These are phyloP conservation scores for Mimosa pudica DNA, from an alignment of 306 rosid species.

Conservation along the genomic window DNA sequence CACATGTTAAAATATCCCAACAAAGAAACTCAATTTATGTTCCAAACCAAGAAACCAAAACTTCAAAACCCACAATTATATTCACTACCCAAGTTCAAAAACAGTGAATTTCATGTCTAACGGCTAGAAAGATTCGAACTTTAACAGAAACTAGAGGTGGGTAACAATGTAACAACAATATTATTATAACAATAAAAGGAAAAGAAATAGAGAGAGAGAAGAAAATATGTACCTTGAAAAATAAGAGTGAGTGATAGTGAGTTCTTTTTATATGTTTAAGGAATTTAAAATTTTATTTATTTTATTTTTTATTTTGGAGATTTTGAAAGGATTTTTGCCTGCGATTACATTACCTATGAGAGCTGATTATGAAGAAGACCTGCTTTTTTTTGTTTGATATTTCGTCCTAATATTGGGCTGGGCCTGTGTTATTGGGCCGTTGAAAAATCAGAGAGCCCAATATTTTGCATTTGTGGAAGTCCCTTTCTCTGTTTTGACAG, in stretches of 20 bases:
- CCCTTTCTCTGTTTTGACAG: neutral
- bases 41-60: neutral
- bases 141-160: neutral
- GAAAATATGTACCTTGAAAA: slow-evolving; percentile 14
- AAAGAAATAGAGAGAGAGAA: neutral
- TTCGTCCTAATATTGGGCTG: neutral
- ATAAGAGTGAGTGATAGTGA: neutral
- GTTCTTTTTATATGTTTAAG: slow-evolving; percentile 5
- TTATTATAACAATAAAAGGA: neutral
- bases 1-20: neutral
- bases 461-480: neutral
- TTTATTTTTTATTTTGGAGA: neutral
- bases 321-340: neutral
- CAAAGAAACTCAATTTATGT: neutral
- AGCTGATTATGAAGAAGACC: neutral
- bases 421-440: neutral
- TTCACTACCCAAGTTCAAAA: neutral
- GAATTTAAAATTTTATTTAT: neutral
- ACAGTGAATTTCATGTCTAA: neutral
- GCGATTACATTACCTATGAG: neutral
- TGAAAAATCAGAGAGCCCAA: neutral
- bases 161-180: neutral
- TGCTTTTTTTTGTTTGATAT: neutral
- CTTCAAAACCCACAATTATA: neutral
- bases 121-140: neutral